Percentiles rank a stretch among this genome's conserved stretches.
Conservation (phyloP, 129 eudicot genomes). For the Sambucus nigra region DNA sequence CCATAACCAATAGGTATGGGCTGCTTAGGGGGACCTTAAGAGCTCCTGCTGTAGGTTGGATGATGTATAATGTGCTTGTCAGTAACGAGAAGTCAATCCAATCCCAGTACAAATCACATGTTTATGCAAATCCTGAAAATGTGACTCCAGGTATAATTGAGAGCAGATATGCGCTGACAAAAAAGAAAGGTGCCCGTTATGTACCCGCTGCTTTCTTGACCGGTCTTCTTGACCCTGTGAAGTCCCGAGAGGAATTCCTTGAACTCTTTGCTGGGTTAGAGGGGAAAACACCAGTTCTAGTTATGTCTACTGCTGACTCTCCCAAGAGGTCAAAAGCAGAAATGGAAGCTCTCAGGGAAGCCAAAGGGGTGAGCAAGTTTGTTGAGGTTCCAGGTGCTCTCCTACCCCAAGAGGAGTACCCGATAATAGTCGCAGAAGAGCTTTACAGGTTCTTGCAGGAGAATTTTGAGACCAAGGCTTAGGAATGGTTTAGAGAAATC, state of each 20-base stretch:
- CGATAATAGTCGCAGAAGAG: conserved; percentile 60
- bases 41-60: conserved; percentile 96
- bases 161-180: conserved; percentile 72
- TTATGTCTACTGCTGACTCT: conserved; percentile 59
- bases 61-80: conserved; percentile 88
- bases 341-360: conserved; percentile 87
- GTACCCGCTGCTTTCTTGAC: conserved; percentile 97
- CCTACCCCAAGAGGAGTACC: conserved; percentile 94
- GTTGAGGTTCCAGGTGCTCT: conserved; percentile 92
- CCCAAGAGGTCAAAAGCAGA: conserved; percentile 97
- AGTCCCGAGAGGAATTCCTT: conserved; percentile 67
- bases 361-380: conserved; percentile 77
- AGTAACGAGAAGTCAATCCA: conserved; percentile 77
- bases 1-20: conserved; percentile 52
- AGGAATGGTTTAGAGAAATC: neutral
- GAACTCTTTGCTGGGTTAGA: conserved; percentile 55
- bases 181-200: conserved; percentile 73
- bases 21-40: conserved; percentile 75
- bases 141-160: conserved; percentile 70
- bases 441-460: conserved; percentile 65
- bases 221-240: conserved; percentile 82
- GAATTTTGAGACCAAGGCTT: conserved; percentile 18
- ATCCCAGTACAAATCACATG: conserved; percentile 87
- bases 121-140: conserved; percentile 66
- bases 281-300: conserved; percentile 53